These are phyloP conservation scores for Sungouiella blattae DNA, from an alignment of 805 yeast species.

Conservation along the genomic window DNA sequence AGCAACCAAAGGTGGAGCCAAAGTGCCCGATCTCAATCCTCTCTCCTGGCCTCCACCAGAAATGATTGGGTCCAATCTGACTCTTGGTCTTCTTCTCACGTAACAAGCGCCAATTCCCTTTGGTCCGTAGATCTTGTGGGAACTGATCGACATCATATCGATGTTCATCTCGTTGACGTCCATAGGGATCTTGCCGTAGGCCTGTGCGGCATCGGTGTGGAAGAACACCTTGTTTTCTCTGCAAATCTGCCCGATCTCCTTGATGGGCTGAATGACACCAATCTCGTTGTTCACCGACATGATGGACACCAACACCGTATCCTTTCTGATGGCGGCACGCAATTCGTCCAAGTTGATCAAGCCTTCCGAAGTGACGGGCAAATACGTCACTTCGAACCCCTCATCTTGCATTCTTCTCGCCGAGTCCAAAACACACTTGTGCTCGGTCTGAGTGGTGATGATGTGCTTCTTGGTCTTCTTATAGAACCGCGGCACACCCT, in stretches of 20 bases:
- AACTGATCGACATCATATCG: slow-evolving; percentile 88
- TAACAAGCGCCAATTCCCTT: slow-evolving; percentile 95
- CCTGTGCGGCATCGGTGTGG: slow-evolving; percentile 98
- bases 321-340: slow-evolving; percentile 81
- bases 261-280: slow-evolving; percentile 94
- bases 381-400: slow-evolving; percentile 92
- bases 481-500: slow-evolving; percentile 95
- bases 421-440: slow-evolving; percentile 97
- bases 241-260: slow-evolving; percentile 88
- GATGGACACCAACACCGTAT: slow-evolving; percentile 83
- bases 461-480: slow-evolving; percentile 86
- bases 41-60: slow-evolving; percentile 99
- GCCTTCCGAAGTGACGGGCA: slow-evolving; percentile 81
- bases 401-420: slow-evolving; percentile 94
- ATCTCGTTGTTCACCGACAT: slow-evolving; percentile 99
- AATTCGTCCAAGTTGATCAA: slow-evolving; percentile 73
- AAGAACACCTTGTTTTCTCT: slow-evolving; percentile 85
- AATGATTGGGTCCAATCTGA: slow-evolving; percentile 89
- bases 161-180: slow-evolving; percentile 93
- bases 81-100: slow-evolving; percentile 97
- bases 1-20: slow-evolving; percentile 92
- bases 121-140: slow-evolving; percentile 97
- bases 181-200: slow-evolving; percentile 87
- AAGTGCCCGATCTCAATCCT: slow-evolving; percentile 94
- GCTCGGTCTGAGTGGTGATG: slow-evolving; percentile 95